Evolutionary conservation across 2,329 filamentous ascomycete species (phyloP), one percentile per base, ranked within the genome.

Genomic region (Pseudopithomyces chartarum): DNA sequence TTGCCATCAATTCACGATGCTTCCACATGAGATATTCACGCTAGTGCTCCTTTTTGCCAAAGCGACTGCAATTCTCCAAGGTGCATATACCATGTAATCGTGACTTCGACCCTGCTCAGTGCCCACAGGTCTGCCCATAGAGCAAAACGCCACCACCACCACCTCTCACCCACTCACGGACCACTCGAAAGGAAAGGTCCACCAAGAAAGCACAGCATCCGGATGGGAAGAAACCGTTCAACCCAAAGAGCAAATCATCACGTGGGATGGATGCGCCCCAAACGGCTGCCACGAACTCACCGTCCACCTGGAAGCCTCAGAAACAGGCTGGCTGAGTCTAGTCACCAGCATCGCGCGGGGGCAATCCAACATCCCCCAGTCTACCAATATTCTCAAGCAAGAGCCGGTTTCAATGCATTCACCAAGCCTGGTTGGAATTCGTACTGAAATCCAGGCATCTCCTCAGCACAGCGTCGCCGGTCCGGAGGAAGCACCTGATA

Each of bases 361-460:
- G 26, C n/a, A 23, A 15, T 20, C n/a, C 4, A 33, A 7, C 17
- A n/a, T 15, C 15, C 8, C n/a, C 6, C 42, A n/a, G 57, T 20
- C 13, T 43, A 52, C 6, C 22, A 45, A 26, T 48, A 52, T 26
- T 55, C 57, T 20, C 56, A 50, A 11, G 15, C 40, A 58, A 15
- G 43, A 47, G 12, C 45, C 64, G 12, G 32, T 65, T 15, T 59
- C 57, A 5, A 65, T 61, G 6, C 57, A 42, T 22, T 61, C 61
- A 13, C 65, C 64, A 10, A 64, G 57, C 3, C 47, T 70, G 3
- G 47, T 68, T 13, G 50, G 34, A 2, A 44, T 68, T 23, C 59
- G 60, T 22, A 68, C 65, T 13, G 63, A 52, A 20, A 39, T 58
- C 5, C 44, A 47, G 3, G 33, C 52, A 2, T 51, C 44, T 19